Evolutionary conservation across 2,329 filamentous ascomycete species (phyloP).

Genomic region (Talaromyces piceae): DNA sequence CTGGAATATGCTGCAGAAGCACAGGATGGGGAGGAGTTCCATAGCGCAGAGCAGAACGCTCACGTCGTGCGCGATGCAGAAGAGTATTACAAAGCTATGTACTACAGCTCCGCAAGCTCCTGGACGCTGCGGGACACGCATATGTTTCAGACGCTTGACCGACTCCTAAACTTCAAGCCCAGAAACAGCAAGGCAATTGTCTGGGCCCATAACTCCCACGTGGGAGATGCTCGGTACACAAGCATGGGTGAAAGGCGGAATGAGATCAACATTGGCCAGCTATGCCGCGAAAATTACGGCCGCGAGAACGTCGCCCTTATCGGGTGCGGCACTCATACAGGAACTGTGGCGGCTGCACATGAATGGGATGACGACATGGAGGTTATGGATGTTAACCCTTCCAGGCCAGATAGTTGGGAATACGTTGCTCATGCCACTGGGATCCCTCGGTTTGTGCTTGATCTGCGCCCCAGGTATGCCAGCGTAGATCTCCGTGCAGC

Average conservation of each 20-base stretch:
- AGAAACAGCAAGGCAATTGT: slow-evolving; percentile 41
- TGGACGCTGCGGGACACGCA: slow-evolving; percentile 48
- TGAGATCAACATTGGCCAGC: slow-evolving; percentile 47
- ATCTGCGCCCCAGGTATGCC: slow-evolving; percentile 35
- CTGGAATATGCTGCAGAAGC: slow-evolving; percentile 32
- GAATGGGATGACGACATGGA: slow-evolving; percentile 47
- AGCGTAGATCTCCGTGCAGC: slow-evolving; percentile 29
- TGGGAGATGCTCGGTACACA: slow-evolving; percentile 48
- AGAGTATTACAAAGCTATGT: slow-evolving; percentile 48
- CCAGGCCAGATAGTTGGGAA: slow-evolving; percentile 44
- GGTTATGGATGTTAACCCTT: slow-evolving; percentile 43
- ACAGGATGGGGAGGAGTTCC: slow-evolving; percentile 41
- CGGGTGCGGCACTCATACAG: slow-evolving; percentile 44
- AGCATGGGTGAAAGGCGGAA: slow-evolving; percentile 40
- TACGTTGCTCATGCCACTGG: slow-evolving; percentile 42
- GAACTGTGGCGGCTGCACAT: slow-evolving; percentile 46
- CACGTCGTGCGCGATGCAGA: slow-evolving; percentile 44
- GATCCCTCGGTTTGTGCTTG: slow-evolving; percentile 39
- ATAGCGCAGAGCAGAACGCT: slow-evolving; percentile 46
- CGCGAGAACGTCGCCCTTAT: slow-evolving; percentile 35
- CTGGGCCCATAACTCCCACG: slow-evolving; percentile 49
- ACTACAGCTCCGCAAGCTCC: slow-evolving; percentile 41
- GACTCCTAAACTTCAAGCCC: slow-evolving; percentile 37
- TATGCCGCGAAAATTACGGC: slow-evolving; percentile 42
- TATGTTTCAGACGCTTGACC: slow-evolving; percentile 44